Base-by-base conservation (phyloP, 2,329 filamentous ascomycete genomes). In the Venturiaceae sp. region DNA sequence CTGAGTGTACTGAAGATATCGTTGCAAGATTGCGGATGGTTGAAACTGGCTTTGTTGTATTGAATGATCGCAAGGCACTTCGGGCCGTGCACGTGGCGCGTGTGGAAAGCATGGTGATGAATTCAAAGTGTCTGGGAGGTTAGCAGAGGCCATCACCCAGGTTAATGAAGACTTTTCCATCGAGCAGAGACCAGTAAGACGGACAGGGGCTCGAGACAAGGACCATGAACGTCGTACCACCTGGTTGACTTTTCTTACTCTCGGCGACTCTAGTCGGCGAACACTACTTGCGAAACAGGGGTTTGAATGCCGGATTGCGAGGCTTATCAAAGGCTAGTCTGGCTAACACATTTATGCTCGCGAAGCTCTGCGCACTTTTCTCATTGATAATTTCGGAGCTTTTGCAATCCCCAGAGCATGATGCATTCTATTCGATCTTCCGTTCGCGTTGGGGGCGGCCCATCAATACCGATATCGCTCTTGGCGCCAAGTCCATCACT, bases 1-100 rank as follows among this genome's bases (percentile, higher is more conserved):
- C 64, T 39, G 71, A 65, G 57, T 32, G 5, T 32, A 16, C 57
- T 67, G 23, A 70, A 73, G 21, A 26, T 50, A 50, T 21, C 23
- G 28, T 32, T 32, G 54, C 37, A 5, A 44, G 13, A 6, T 21
- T 14, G 30, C 37, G 34, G n/a, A 6, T 44, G 26, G 8, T 6
- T 13, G 19, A 8, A 3, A 14, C 13, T 13, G 1, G 6, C 30
- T 28, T n/a, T 16, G 26, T 3, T 16, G 8, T 39, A 21, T 56
- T 16, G 19, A 46, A 14, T 6, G 26, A 56, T 46, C 3, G 37
- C 52, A 21, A 39, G 32, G 34, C 52, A 23, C 23, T 6, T 6
- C 32, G 19, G 30, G 14, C 44, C 30, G 44, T 7, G 7, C 23
- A 26, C 13, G 13, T 30, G 3, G 23, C 14, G 44, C 23, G 14